Percentiles rank a stretch among this genome's conserved stretches.
phyloP scores from a whole-genome alignment of 768 basidiomycete genomes.

The Russula compacta region DNA sequence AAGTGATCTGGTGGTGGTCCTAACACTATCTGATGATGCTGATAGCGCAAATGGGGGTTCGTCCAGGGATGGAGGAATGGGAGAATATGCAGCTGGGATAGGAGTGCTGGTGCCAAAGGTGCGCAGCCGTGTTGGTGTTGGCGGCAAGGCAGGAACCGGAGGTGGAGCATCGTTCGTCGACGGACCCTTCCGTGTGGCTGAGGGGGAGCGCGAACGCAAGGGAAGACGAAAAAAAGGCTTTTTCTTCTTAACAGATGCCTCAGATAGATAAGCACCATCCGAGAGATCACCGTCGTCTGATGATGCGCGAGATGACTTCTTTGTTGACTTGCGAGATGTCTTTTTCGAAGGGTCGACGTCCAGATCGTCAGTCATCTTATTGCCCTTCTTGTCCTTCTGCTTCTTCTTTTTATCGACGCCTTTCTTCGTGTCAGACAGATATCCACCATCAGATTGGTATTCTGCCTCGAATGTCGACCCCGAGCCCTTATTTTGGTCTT shows the following conservation, averaged over 20 bases:
- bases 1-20: neutral
- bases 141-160: slow-evolving; percentile 14
- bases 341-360: neutral
- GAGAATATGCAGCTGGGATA: neutral
- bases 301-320: slow-evolving; percentile 10
- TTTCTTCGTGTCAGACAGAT: slow-evolving; percentile 19
- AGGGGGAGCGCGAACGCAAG: slow-evolving; percentile 10
- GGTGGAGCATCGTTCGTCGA: neutral
- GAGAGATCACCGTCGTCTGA: slow-evolving; percentile 23
- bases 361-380: slow-evolving; percentile 14
- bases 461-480: slow-evolving; percentile 20
- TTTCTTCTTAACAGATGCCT: slow-evolving; percentile 26
- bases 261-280: slow-evolving; percentile 27
- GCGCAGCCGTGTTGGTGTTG: neutral
- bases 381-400: slow-evolving; percentile 12
- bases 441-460: slow-evolving; percentile 28
- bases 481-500: slow-evolving; percentile 22
- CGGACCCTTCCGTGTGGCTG: slow-evolving; percentile 2
- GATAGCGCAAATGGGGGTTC: neutral
- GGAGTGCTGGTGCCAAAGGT: neutral
- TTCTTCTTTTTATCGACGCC: slow-evolving; percentile 16
- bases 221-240: slow-evolving; percentile 21
- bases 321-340: slow-evolving; percentile 6
- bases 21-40: neutral
- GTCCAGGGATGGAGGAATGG: neutral